Evolutionary conservation across 345 rosid species (phyloP).

Genomic region (Rhizophora mangle): DNA sequence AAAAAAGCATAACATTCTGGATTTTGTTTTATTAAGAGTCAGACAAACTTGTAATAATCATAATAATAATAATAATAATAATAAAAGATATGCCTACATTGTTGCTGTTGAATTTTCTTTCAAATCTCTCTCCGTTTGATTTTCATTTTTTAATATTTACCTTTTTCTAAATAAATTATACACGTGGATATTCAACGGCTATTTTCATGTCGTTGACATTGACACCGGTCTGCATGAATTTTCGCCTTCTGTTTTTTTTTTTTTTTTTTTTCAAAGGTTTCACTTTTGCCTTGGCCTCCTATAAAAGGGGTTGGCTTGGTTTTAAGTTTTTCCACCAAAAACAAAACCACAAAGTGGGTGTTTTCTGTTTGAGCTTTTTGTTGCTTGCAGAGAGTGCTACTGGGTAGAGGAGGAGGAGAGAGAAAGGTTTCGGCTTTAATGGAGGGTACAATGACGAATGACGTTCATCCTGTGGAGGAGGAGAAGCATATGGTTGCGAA

Average conservation of each 20-base stretch:
- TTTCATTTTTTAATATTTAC: no score
- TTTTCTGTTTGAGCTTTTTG: conserved; percentile 10
- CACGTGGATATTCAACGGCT: conserved; percentile 22
- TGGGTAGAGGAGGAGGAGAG: conserved; percentile 18
- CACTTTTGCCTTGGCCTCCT: conserved; percentile 5
- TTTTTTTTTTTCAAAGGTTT: conserved; percentile 12
- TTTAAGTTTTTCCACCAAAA: background rate
- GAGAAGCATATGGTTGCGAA: conserved; percentile 37
- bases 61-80: no score
- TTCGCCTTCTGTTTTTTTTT: background rate
- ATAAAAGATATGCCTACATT: no score
- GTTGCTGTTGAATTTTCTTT: no score
- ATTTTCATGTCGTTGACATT: conserved; percentile 22
- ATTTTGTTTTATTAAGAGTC: no score
- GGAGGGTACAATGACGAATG: conserved; percentile 34
- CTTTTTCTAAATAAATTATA: conserved; percentile 9
- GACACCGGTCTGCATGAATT: background rate
- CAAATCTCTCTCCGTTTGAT: background rate
- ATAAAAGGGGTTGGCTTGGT: conserved; percentile 15
- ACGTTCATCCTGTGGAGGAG: conserved; percentile 26
- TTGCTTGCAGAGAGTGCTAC: conserved; percentile 28
- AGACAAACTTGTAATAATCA: no score
- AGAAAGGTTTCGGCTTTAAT: conserved; percentile 28
- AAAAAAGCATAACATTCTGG: no score
- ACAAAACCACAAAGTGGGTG: background rate